Evolutionary conservation across 2,329 filamentous ascomycete species (phyloP).

Genomic region (Plenodomus tracheiphilus): DNA sequence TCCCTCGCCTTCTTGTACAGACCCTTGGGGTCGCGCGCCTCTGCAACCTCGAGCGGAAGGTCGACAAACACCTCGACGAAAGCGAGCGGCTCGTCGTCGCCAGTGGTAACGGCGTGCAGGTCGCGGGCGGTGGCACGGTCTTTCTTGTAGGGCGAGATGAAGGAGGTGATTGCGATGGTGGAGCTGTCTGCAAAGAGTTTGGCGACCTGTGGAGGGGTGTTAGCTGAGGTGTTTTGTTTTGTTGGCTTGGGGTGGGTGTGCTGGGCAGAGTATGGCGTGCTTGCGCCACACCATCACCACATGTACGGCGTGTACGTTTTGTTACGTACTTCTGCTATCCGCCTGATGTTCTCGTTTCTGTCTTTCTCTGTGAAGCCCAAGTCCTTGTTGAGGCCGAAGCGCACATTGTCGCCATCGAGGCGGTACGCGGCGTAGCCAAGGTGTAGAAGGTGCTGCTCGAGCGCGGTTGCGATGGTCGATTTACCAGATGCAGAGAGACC

Average conservation of each 20-base stretch:
- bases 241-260: neutral
- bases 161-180: slow-evolving; percentile 87
- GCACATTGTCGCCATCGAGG: slow-evolving; percentile 96
- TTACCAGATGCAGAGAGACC: slow-evolving; percentile 96
- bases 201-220: slow-evolving; percentile 65
- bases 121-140: slow-evolving; percentile 82
- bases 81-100: slow-evolving; percentile 67
- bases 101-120: slow-evolving; percentile 67
- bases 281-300: slow-evolving; percentile 4
- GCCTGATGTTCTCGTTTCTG: slow-evolving; percentile 95
- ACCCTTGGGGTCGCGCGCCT: slow-evolving; percentile 95
- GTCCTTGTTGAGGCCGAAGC: slow-evolving; percentile 97
- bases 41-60: slow-evolving; percentile 86
- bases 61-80: slow-evolving; percentile 96
- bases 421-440: slow-evolving; percentile 83
- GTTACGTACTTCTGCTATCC: slow-evolving; percentile 75
- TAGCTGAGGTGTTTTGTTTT: neutral
- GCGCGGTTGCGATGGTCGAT: slow-evolving; percentile 92
- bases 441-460: slow-evolving; percentile 95
- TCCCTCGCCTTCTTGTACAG: slow-evolving; percentile 95
- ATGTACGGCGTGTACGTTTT: neutral
- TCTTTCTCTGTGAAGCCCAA: slow-evolving; percentile 91
- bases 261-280: slow-evolving; percentile 19
- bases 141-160: slow-evolving; percentile 92
- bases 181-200: slow-evolving; percentile 94